These are phyloP conservation scores for Cercospora berteroae DNA, from an alignment of 2,329 filamentous ascomycete genomes.

Conservation along the genomic window DNA sequence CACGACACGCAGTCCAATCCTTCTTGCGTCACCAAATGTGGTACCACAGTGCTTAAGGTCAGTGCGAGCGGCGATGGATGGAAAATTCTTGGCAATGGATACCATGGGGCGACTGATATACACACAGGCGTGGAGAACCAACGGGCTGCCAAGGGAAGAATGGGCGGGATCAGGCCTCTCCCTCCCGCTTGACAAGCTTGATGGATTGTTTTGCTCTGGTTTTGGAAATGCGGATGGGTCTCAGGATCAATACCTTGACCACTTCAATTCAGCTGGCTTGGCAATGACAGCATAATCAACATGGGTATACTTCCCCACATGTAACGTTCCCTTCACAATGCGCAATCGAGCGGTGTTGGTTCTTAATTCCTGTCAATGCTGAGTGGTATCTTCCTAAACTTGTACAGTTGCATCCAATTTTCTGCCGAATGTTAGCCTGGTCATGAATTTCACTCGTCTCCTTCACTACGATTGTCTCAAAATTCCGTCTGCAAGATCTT, in stretches of 20 bases:
- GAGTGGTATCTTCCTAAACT: conserved; percentile 12
- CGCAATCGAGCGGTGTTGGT: neutral
- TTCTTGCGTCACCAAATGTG: neutral
- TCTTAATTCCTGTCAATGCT: neutral
- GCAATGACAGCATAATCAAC: neutral
- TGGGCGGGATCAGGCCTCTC: neutral
- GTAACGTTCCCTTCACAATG: neutral
- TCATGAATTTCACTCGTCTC: neutral
- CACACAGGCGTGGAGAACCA: neutral
- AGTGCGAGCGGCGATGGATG: neutral
- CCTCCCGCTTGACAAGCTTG: neutral
- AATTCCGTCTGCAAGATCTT: conserved; percentile 62
- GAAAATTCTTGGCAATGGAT: neutral
- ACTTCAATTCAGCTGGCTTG: neutral
- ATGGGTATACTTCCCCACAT: neutral
- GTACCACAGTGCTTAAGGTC: neutral
- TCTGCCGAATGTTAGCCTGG: conserved; percentile 6
- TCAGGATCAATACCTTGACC: neutral
- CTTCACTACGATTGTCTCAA: conserved; percentile 25
- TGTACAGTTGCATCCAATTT: conserved; percentile 17
- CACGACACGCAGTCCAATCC: neutral
- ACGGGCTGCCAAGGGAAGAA: neutral
- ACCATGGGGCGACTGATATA: neutral
- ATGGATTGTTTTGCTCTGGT: neutral
- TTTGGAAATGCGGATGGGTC: neutral